phyloP scores from a whole-genome alignment of 225 moss, liverwort and hornwort species.

The Straminergon stramineum region DNA sequence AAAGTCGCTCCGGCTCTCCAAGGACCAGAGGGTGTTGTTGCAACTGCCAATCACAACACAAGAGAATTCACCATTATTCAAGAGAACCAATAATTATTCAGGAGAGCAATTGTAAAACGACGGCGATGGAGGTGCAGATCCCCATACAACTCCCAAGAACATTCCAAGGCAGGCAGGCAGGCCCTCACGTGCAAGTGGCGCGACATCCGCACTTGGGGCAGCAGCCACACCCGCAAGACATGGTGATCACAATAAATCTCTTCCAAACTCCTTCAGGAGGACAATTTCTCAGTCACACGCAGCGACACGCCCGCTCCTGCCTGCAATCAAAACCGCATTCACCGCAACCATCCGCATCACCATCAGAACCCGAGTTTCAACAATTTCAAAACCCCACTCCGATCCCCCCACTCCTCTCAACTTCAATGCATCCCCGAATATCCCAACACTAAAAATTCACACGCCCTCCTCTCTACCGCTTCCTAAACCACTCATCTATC shows the following conservation, averaged over 20 bases:
- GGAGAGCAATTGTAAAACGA: background rate
- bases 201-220: conserved; percentile 44
- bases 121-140: background rate
- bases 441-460: background rate
- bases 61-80: background rate
- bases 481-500: background rate
- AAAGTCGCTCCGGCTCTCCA: conserved; percentile 25
- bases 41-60: conserved; percentile 18
- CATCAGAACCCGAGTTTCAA: background rate
- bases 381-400: background rate
- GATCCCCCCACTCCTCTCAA: background rate
- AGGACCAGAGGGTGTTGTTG: conserved; percentile 20
- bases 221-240: conserved; percentile 44
- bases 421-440: background rate
- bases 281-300: background rate
- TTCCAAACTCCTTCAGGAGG: background rate
- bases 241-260: background rate
- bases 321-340: background rate
- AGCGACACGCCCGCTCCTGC: background rate
- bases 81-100: background rate
- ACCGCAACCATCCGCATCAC: background rate
- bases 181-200: conserved; percentile 38
- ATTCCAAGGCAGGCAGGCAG: background rate
- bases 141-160: background rate
- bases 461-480: background rate